A percentile compares a stretch with the other conserved stretches of the same genome.
Evolutionary conservation across 1,284 basidiomycete genomes (phyloP).

Genomic region (Microbotryomycetes sp.): DNA sequence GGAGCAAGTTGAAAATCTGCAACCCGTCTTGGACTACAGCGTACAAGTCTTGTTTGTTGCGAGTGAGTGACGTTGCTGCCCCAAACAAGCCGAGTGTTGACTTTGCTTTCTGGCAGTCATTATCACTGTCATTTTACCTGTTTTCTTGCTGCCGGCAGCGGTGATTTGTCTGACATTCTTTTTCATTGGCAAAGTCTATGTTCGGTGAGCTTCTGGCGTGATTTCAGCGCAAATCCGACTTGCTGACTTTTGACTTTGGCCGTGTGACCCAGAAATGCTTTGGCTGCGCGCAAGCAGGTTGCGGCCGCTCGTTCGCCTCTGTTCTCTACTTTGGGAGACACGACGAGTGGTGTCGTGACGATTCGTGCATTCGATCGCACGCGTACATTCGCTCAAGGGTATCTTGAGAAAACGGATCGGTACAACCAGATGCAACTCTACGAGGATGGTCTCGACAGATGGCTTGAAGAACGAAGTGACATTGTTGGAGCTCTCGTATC

Average conservation of each 20-base stretch:
- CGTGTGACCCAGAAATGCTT: constrained; percentile 11
- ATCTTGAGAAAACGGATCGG: constrained; percentile 22
- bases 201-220: constrained; percentile 5
- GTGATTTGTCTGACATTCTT: constrained; percentile 33
- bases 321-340: constrained; percentile 67
- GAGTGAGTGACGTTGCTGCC: not conserved
- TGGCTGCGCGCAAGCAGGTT: constrained; percentile 46
- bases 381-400: constrained; percentile 8
- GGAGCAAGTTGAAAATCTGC: constrained; percentile 71
- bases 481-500: constrained; percentile 25
- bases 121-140: constrained; percentile 52
- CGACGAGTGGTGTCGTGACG: constrained; percentile 71
- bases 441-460: constrained; percentile 23
- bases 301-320: constrained; percentile 84
- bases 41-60: constrained; percentile 28
- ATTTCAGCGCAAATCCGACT: not conserved
- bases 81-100: not conserved
- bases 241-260: no score
- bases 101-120: constrained; percentile 37
- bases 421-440: constrained; percentile 30
- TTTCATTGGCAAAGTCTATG: constrained; percentile 22
- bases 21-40: constrained; percentile 29
- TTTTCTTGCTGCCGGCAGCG: constrained; percentile 24
- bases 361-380: constrained; percentile 69
- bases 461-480: constrained; percentile 27